Evolutionary conservation across 768 basidiomycete genomes (phyloP), one percentile per base, ranked within the genome.

Genomic region (Mycena capillaripes): DNA sequence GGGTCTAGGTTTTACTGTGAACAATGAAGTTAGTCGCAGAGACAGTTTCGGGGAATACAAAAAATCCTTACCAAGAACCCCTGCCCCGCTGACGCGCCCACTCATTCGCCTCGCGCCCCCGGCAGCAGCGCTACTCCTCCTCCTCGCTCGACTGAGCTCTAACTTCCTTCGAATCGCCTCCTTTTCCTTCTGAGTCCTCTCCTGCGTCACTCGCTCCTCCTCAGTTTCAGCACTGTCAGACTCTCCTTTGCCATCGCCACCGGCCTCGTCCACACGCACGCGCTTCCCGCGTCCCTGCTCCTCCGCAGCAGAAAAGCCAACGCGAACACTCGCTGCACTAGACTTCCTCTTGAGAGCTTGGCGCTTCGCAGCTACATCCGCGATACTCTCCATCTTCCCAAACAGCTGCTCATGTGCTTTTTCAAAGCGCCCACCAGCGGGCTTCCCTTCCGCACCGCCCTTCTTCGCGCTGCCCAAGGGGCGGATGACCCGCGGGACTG

Each of bases 351-450:
- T 88, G 80, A 83, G 65, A 59, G 73, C 74, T 53, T 78, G 80
- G 57, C 79, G 80, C 60, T 82, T 80, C 76, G 78, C 83, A 40
- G 84, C 77, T 42, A 85, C 64, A 55, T 80, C 81, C 76, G 85
- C 87, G 76, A 95, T 95, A 9, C 92, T 91, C 74, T 93, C 92
- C 94, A 95, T 95, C 85, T 89, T 92, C 65, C 82, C 81, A 78
- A 95, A 95, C 67, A 89, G 88, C 40, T 87, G 85, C 65, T 91
- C 87, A 76, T 96, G 94, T 29, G 84, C 78, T 76, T 87, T 88
- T 25, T 91, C 87, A 77, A 95, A 87, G 76, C 73, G 69, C 4
- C 73, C 66, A 11, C 19, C 34, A n/a, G 21, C 57, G 19, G n/a
- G 19, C 55, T 42, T 85, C 27, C 85, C 76, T 23, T 81, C 81